Base-by-base conservation (phyloP, 768 basidiomycete genomes). In the Mycena indigotica region DNA sequence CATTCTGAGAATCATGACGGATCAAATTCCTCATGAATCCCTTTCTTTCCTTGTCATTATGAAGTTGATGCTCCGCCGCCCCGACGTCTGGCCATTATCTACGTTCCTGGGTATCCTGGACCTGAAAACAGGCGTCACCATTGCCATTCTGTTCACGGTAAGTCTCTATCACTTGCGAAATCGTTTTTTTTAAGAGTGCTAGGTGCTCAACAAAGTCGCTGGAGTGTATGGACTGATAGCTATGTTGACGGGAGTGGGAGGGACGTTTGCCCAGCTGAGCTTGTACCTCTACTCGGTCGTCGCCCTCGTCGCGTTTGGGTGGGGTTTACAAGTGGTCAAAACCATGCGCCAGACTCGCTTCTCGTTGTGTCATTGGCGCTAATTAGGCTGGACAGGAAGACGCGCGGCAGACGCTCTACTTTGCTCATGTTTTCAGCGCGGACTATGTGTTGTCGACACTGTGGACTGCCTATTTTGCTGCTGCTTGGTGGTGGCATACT, bases 151-250 rank as follows among this genome's bases (percentile, higher is more conserved):
- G 48, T 98, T 99, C 66, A 92, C 91, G 13, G 91, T 97, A 62
- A 62, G 91, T 80, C 26, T 17, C 19, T 59, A 52, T n/a, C n/a
- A n/a, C n/a, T n/a, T n/a, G n/a, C n/a, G n/a, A n/a, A n/a, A n/a
- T n/a, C n/a, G n/a, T n/a, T n/a, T n/a, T 46, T 46, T 60, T 66
- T 29, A 48, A 55, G 50, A 35, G 62, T 49, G 23, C 32, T 66
- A 91, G 91, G 75, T 94, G 52, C 78, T 99, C 63, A 99, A 99
- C 83, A 99, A 99, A 76, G 96, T 95, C 50, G 95, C 97, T 19
- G 96, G 97, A 50, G 84, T 98, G 8, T 99, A 98, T 70, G 97
- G 97, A 54, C 83, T 99, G 56, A 87, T 99, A 57, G 95, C 95
- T 4, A 83, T 95, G 55, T 74, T 95, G 57, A 90, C 89, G 1